phyloP scores from a whole-genome alignment of 2,329 filamentous ascomycete genomes.

The Trichoderma koningii region DNA sequence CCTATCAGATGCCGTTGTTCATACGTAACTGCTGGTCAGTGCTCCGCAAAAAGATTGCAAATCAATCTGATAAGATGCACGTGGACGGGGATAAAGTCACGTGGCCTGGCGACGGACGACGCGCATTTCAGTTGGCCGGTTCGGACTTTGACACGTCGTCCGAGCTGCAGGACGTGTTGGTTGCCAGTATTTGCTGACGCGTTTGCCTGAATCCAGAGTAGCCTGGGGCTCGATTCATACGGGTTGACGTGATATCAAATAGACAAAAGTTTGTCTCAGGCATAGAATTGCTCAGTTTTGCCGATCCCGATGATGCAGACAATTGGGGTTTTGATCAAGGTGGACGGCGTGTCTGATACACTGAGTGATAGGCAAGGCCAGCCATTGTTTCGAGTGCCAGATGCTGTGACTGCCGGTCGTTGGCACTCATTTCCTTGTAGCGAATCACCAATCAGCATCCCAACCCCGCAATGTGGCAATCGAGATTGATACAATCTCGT shows the following conservation, averaged over 20 bases:
- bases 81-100: conserved; percentile 21
- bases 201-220: conserved; percentile 2
- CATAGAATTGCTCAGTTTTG: neutral
- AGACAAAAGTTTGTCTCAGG: neutral
- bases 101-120: conserved; percentile 20
- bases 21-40: conserved; percentile 13
- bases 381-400: no score
- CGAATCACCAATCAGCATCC: no score
- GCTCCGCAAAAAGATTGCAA: conserved; percentile 20
- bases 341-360: neutral
- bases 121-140: neutral
- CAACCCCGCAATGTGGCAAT: no score
- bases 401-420: no score
- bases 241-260: neutral
- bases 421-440: no score
- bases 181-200: neutral
- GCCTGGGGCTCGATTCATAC: neutral
- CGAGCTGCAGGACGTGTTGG: neutral
- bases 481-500: no score
- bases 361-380: neutral
- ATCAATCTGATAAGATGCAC: conserved; percentile 28
- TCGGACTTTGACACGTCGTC: conserved; percentile 23
- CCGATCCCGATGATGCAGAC: neutral
- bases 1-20: conserved; percentile 24
- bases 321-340: neutral